Evolutionary conservation across 495 filamentous ascomycete species (phyloP), one percentile per base, ranked within the genome.

Genomic region (Aspergillus ostianus): DNA sequence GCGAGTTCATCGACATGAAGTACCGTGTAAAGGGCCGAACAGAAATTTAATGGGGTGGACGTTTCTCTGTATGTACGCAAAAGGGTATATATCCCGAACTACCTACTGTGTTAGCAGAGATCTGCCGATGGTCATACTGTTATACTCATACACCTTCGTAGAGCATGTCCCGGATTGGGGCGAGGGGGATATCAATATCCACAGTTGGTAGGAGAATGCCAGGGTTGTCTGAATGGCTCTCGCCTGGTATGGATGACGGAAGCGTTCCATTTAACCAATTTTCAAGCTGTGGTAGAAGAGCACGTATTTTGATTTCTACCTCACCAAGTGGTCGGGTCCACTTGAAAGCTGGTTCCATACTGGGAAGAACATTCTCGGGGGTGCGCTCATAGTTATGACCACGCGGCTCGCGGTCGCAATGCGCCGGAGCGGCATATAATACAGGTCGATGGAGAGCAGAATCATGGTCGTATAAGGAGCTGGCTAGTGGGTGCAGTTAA

Each of bases 321-420:
- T 51, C 26, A 26, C 48, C 26, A 51, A 51, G 7, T 51, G 19
- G 48, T 51, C 48, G 19, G 18, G 20, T 17, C 48, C 26, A 51
- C 48, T 18, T 51, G 10, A 51, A 51, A 12, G 48, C 10, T 18
- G 19, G 48, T 51, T 18, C 48, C 26, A 51, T 51, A 51, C 48
- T 51, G 7, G 10, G 19, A 51, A 51, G 48, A 7, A 51, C 48
- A 26, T 51, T 23, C 48, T 51, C 48, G 18, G 48, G 17, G 48
- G 48, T 51, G 48, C 12, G 10, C 48, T 51, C 26, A 51, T 51
- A 51, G 26, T 51, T 51, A 51, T 51, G 20, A 51, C 48, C 48
- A 51, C 48, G 20, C 48, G 26, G 48, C 48, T 51, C 20, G 48
- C 48, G 48, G 48, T 51, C 48, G 48, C 48, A 51, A 51, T 51